Evolutionary conservation across 768 basidiomycete species (phyloP), one percentile per base, ranked within the genome.

Genomic region (Boletus speciosus): DNA sequence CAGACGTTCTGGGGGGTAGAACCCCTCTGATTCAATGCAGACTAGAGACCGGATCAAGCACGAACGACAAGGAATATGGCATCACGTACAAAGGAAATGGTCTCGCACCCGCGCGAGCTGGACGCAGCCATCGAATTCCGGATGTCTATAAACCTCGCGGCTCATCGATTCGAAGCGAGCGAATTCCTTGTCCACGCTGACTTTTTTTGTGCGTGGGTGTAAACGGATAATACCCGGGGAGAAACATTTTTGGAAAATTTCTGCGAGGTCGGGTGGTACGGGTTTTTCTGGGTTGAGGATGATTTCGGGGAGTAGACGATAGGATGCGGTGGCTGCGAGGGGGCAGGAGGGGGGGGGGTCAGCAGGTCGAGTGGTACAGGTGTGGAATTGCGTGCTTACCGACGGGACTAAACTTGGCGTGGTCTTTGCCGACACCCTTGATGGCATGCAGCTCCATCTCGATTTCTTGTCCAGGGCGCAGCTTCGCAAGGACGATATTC

Each of bases 331-430:
- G 4, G 96, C 96, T 94, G 27, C 15, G 19, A 57, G 9, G 11
- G 23, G 16, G 9, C 5, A 6, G 11, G 23, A 15, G 19, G 19
- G 19, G 19, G 19, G 9, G 5, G 10, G 11, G 43, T 61, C 36
- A 61, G 40, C 21, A 1, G 14, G 43, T 32, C n/a, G 49, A n/a
- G 31, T 9, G 41, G 31, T 35, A 35, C 23, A 12, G 1, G 15
- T 5, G 21, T 31, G 19, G 12, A 21, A 35, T 48, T 9, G 40
- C 16, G 40, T 7, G 73, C 82, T 52, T 61, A 90, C 94, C 93
- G 48, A 98, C 97, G 31, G 97, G 94, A 54, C 84, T 91, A 69
- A 91, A 99, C 68, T 99, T 99, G 43, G 97, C 94, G 63, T 99
- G 96, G 57, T 95, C 93, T 64, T 90, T 90, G 15, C 94, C 94